Conservation (phyloP, 352 stramenopile species). For the Pilasporangium apinafurcum region DNA sequence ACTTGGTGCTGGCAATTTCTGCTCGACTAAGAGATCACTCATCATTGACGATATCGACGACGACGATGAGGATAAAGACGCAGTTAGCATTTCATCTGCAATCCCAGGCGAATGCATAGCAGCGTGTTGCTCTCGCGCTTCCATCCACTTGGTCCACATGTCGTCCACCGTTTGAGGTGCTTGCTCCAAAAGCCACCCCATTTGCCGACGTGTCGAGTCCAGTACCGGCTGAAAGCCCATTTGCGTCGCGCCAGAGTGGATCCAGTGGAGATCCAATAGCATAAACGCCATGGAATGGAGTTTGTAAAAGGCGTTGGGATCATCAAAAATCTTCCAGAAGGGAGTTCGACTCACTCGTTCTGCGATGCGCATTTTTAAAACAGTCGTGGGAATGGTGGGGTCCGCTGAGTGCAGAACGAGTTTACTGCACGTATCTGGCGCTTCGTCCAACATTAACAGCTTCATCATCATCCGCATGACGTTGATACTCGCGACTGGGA, state of each 20-base stretch:
- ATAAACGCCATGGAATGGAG: slow-evolving; percentile 84
- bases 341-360: slow-evolving; percentile 74
- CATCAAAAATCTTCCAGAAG: slow-evolving; percentile 80
- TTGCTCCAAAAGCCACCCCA: slow-evolving; percentile 80
- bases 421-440: slow-evolving; percentile 59
- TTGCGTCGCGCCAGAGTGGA: slow-evolving; percentile 73
- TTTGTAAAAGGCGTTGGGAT: slow-evolving; percentile 59
- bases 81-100: slow-evolving; percentile 6
- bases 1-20: too few relatives aligned
- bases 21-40: too few relatives aligned
- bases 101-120: slow-evolving; percentile 39
- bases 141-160: slow-evolving; percentile 83
- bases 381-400: slow-evolving; percentile 20
- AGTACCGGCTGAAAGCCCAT: slow-evolving; percentile 82
- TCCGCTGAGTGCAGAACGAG: slow-evolving; percentile 59
- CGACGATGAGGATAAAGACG: slow-evolving; percentile 11
- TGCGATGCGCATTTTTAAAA: slow-evolving; percentile 70
- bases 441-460: slow-evolving; percentile 76
- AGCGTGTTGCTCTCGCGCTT: slow-evolving; percentile 66
- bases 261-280: slow-evolving; percentile 76
- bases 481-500: slow-evolving; percentile 80
- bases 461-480: slow-evolving; percentile 84
- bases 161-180: slow-evolving; percentile 62
- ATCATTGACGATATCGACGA: too few relatives aligned
- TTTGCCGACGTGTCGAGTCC: slow-evolving; percentile 68